Evolutionary conservation across 2,329 filamentous ascomycete genomes (phyloP).

Genomic region (Basipetospora chlamydospora): DNA sequence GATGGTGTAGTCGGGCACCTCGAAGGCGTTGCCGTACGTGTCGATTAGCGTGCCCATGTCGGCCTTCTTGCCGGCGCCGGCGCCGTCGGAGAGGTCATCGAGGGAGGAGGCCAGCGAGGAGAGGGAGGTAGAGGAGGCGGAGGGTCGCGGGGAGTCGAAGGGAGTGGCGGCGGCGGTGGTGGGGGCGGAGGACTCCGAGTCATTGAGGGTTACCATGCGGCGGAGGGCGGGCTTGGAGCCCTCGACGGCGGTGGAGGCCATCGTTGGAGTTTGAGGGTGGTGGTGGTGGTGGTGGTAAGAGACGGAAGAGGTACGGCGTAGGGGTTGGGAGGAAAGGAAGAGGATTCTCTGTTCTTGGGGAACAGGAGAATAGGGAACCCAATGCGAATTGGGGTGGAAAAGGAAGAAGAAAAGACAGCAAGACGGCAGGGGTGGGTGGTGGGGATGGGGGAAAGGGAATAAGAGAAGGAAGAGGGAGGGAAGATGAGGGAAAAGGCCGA

Average conservation of each 20-base stretch:
- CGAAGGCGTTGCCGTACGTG: constrained; percentile 89
- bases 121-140: constrained; percentile 76
- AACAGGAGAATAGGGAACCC: too few species aligned
- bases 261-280: constrained; percentile 4
- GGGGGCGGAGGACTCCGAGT: constrained; percentile 12
- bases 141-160: constrained; percentile 42
- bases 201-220: constrained; percentile 16
- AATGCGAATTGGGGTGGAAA: too few species aligned
- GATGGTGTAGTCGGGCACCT: constrained; percentile 90
- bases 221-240: constrained; percentile 11
- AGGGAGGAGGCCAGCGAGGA: constrained; percentile 62
- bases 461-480: neutral
- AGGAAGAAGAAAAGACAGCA: too few species aligned
- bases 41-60: constrained; percentile 59
- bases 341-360: too few species aligned
- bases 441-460: neutral
- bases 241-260: constrained; percentile 7
- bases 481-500: neutral
- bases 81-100: constrained; percentile 34
- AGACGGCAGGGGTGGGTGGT: too few species aligned
- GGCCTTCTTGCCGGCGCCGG: too few species aligned
- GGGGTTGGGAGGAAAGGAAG: too few species aligned
- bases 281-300: too few species aligned
- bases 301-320: too few species aligned
- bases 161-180: constrained; percentile 38